A percentile compares a stretch with the other conserved stretches of the same genome.
Conservation (phyloP, 140 eudicot species). For the Bidens hawaiensis region DNA sequence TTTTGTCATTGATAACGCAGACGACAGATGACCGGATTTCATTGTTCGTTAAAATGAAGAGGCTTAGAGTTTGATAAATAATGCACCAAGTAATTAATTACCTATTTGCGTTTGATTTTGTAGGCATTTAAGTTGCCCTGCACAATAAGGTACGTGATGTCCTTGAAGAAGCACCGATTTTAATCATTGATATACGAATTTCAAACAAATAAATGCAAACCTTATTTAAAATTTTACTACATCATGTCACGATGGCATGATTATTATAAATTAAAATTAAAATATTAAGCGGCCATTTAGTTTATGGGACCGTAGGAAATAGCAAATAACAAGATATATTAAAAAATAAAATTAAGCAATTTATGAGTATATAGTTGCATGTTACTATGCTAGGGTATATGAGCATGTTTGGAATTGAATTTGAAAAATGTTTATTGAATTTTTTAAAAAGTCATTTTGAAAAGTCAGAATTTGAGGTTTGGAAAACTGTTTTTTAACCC, state of each 20-base stretch:
- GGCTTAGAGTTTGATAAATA: background rate
- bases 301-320: background rate
- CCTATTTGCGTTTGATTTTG: background rate
- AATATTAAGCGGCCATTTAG: background rate
- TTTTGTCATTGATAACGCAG: too few species aligned
- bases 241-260: constrained; percentile 16
- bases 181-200: constrained; percentile 3
- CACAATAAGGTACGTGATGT: constrained; percentile 3
- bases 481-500: too few species aligned
- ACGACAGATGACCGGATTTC: background rate
- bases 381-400: too few species aligned
- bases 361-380: too few species aligned
- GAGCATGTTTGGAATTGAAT: too few species aligned
- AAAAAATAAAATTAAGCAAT: too few species aligned
- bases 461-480: too few species aligned
- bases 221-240: constrained; percentile 5
- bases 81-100: background rate
- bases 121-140: too few species aligned
- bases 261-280: constrained; percentile 1
- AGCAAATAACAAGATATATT: background rate
- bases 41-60: too few species aligned
- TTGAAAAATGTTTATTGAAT: too few species aligned
- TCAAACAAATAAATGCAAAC: background rate
- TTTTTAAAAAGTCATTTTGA: too few species aligned
- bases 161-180: background rate